Percentiles rank a stretch among this genome's conserved stretches.
phyloP scores from a whole-genome alignment of 2,329 filamentous ascomycete genomes.

The Aspergillus japonicus region DNA sequence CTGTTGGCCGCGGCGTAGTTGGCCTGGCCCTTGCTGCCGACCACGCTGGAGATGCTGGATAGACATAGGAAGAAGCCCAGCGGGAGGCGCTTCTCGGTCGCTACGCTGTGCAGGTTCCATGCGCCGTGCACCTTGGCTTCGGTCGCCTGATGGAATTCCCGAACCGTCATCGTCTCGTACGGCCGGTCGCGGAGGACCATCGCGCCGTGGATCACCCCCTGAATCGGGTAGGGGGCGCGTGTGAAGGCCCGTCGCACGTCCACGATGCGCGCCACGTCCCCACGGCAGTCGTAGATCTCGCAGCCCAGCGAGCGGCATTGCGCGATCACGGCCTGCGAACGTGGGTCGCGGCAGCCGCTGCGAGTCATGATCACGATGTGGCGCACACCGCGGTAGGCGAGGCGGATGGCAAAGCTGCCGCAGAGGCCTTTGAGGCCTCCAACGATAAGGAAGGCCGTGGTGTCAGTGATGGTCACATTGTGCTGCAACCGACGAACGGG shows the following conservation, averaged over 20 bases:
- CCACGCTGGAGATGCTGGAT: conserved; percentile 23
- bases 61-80: conserved; percentile 28
- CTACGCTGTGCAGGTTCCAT: conserved; percentile 28
- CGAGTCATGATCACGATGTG: conserved; percentile 11
- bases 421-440: conserved; percentile 15
- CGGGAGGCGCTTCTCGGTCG: neutral
- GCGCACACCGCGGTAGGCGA: conserved; percentile 9
- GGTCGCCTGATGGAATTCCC: conserved; percentile 31
- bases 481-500: neutral
- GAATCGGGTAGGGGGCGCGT: conserved; percentile 1
- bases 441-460: conserved; percentile 10
- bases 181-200: conserved; percentile 17
- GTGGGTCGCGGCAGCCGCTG: conserved; percentile 8
- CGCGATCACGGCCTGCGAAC: conserved; percentile 5
- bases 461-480: neutral
- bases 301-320: conserved; percentile 2
- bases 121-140: conserved; percentile 32
- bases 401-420: conserved; percentile 10
- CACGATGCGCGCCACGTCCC: conserved; percentile 13
- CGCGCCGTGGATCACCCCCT: conserved; percentile 19
- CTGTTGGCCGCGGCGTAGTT: conserved; percentile 28
- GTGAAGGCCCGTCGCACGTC: conserved; percentile 14
- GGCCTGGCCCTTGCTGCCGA: conserved; percentile 23
- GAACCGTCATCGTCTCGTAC: conserved; percentile 30
- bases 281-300: neutral